Evolutionary conservation across 2,329 filamentous ascomycete genomes (phyloP).

Genomic region (Massarina eburnea): DNA sequence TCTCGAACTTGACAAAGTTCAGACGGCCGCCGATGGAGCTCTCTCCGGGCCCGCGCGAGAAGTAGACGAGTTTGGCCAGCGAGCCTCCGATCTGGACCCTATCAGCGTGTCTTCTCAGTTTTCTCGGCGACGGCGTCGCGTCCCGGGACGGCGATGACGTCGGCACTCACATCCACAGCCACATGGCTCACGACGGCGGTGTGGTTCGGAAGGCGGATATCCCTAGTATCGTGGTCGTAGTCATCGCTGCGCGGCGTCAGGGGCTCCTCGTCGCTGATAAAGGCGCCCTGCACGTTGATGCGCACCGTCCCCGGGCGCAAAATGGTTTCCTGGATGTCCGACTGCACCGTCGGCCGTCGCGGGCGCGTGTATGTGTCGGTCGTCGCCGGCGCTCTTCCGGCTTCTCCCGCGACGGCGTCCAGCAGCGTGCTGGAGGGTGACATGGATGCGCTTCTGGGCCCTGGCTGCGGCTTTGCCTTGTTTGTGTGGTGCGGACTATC

Average conservation of each 20-base stretch:
- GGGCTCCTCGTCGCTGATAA: conserved; percentile 81
- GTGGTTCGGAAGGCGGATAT: conserved; percentile 95
- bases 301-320: conserved; percentile 70
- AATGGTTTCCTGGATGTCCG: conserved; percentile 56
- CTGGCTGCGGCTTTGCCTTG: conserved; percentile 42
- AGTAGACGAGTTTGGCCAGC: conserved; percentile 95
- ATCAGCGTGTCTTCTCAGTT: conserved; percentile 18
- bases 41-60: conserved; percentile 82
- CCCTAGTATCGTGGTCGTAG: conserved; percentile 75
- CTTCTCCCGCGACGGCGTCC: conserved; percentile 37
- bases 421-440: conserved; percentile 22
- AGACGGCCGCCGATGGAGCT: conserved; percentile 82
- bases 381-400: conserved; percentile 18
- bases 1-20: conserved; percentile 96
- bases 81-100: conserved; percentile 81
- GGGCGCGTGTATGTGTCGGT: conserved; percentile 17
- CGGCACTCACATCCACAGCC: conserved; percentile 78
- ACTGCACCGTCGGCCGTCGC: conserved; percentile 34
- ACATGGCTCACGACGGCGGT: conserved; percentile 95
- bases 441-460: conserved; percentile 34
- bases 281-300: conserved; percentile 96
- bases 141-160: too few relatives aligned
- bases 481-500: conserved; percentile 27
- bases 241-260: conserved; percentile 54
- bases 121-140: conserved; percentile 18